These are phyloP conservation scores for Monosporascus sp. DNA, from an alignment of 2,329 filamentous ascomycete genomes.

Conservation along the genomic window DNA sequence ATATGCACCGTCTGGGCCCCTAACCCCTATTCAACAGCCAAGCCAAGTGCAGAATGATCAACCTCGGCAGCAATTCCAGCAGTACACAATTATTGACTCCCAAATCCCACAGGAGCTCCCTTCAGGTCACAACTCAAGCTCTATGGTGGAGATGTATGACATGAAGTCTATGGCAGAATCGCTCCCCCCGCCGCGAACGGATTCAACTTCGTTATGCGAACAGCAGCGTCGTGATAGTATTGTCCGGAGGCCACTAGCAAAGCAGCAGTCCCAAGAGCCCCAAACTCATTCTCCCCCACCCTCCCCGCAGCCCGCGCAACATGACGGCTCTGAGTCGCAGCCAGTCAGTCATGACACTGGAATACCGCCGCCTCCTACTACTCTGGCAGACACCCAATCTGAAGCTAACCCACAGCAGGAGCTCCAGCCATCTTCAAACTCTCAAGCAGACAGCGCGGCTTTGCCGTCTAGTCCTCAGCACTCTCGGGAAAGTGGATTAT, in stretches of 20 bases:
- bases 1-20: not conserved
- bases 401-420: not conserved
- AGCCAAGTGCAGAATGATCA: not conserved
- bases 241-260: too few species aligned
- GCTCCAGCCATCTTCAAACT: not conserved
- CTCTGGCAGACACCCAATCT: too few species aligned
- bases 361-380: too few species aligned
- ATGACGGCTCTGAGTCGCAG: too few species aligned
- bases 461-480: not conserved
- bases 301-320: too few species aligned
- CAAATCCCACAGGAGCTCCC: not conserved
- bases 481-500: not conserved
- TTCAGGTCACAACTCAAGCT: not conserved
- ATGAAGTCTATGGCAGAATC: slow-evolving; percentile 3
- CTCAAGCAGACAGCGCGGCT: too few species aligned
- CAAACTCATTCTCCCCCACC: too few species aligned
- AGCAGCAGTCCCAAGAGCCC: too few species aligned
- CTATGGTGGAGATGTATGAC: not conserved
- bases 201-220: not conserved
- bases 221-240: too few species aligned
- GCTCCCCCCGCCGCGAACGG: not conserved
- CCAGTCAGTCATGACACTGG: too few species aligned
- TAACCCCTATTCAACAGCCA: not conserved
- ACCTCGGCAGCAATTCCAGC: not conserved
- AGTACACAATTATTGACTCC: not conserved